Base-by-base conservation (phyloP, 495 filamentous ascomycete genomes). In the Neurospora sp. region DNA sequence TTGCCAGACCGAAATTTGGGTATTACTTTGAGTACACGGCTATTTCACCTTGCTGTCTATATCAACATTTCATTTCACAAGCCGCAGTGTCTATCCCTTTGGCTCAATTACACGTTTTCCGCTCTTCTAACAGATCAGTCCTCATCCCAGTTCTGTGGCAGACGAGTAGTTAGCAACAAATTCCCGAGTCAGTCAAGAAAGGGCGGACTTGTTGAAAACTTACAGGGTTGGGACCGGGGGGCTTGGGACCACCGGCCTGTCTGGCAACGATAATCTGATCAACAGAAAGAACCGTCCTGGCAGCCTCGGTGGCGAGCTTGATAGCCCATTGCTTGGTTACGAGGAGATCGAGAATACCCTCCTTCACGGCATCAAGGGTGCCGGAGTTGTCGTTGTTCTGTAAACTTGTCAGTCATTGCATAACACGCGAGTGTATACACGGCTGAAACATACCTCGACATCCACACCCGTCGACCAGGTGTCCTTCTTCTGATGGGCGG, bases 231-330 rank as follows among this genome's bases (percentile, higher is more conserved):
- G 93, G 94, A 20, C 92, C 93, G 14, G 96, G 96, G 39, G 94
- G 93, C 85, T 99, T 99, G 39, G 96, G 96, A 42, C 96, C 96
- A 78, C 96, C 96, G 35, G 96, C 96, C 83, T 98, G 95, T 82
- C 94, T 90, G 70, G 96, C 94, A 68, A 99, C 96, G 79, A 99
- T 99, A 77, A 99, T 98, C 85, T 99, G 96, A 83, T 99, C 96
- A 18, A 99, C 96, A 44, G 94, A 95, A 74, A 99, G 86, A 44
- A 99, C 92, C 59, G 96, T 98, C 72, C 96, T 89, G 69, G 93
- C 95, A 68, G 96, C 90, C 82, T 99, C 96, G 18, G 94, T 98
- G 59, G 96, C 96, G 68, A 99, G 85, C 82, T 94, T 94, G 78
- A 99, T 97, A 3, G 96, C 96, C 93, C 93, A 98, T 77, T 89